Base-by-base conservation (phyloP, 176 grass and related monocot genomes). In the Thinopyrum elongatum region DNA sequence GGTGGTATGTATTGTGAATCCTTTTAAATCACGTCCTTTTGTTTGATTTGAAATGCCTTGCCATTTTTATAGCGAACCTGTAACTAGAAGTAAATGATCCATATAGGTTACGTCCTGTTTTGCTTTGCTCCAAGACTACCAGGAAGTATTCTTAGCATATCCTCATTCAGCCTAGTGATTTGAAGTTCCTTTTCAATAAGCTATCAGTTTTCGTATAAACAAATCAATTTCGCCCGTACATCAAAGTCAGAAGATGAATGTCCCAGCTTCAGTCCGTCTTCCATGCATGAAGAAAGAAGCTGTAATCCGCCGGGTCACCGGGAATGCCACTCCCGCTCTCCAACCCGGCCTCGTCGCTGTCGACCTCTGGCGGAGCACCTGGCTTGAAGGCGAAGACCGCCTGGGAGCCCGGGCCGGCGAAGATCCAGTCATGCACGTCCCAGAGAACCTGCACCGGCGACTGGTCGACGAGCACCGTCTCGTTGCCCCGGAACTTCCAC, bases 361-460 rank as follows among this genome's bases (percentile, higher is more conserved):
- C 74, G 10, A 61, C 59, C 25, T 80, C 74, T 19, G 67, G 60
- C 3, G 80, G 82, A 0, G 83, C 60, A 22, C 90, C 88, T 4
- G 90, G 86, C 86, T 92, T 95, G 90, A 98, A 98, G 67, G 91
- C 64, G 78, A 96, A 96, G 10, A 87, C 86, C 1, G 88, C 92
- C 44, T 95, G 93, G 4, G 90, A 72, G 3, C 76, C 92, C 0
- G 94, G 84, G 0, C 86, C 79, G 13, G 77, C 59, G 76, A 98
- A 96, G 1, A 98, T 74, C 97, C 97, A 98, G 83, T 98, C 94
- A 29, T 98, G 94, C 79, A 95, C 97, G 65, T 98, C 92, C 92
- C 94, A 96, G 17, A 98, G 82, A 68, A 98, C 95, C 78, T 95
- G 93, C 70, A 98, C 88, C 0, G 93, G 91, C 61, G 81, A 76